Evolutionary conservation across 2,329 filamentous ascomycete species (phyloP).

Genomic region (Sordariomycetes sp.): DNA sequence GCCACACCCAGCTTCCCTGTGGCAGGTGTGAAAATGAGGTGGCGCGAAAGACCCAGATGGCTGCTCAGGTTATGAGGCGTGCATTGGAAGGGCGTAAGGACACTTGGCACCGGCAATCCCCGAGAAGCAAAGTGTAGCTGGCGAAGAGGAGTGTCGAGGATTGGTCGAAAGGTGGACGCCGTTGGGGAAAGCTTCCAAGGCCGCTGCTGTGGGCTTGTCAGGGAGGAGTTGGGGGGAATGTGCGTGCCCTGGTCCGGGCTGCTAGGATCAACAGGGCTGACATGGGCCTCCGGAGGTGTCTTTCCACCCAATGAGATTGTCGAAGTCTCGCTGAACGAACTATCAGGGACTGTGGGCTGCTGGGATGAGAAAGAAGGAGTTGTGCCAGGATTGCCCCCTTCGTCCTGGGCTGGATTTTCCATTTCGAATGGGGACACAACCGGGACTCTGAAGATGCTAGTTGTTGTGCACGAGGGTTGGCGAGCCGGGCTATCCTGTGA

Average conservation of each 20-base stretch:
- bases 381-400: neutral
- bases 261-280: neutral
- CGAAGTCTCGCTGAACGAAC: neutral
- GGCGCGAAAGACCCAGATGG: conserved; percentile 32
- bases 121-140: neutral
- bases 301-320: neutral
- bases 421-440: neutral
- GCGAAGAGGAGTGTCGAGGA: neutral
- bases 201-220: neutral
- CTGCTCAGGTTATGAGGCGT: conserved; percentile 24
- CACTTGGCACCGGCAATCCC: neutral
- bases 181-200: conserved; percentile 48
- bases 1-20: conserved; percentile 15
- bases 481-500: no score
- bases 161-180: conserved; percentile 50
- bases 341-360: neutral
- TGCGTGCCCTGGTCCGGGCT: neutral
- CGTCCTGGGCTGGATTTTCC: neutral
- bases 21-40: conserved; percentile 27
- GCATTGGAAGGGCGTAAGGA: no score
- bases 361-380: neutral
- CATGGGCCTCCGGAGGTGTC: neutral
- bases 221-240: neutral
- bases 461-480: no score
- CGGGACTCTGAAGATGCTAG: neutral